Evolutionary conservation across 306 rosid genomes (phyloP), one percentile per base, ranked within the genome.

Genomic region (Psophocarpus tetragonolobus): DNA sequence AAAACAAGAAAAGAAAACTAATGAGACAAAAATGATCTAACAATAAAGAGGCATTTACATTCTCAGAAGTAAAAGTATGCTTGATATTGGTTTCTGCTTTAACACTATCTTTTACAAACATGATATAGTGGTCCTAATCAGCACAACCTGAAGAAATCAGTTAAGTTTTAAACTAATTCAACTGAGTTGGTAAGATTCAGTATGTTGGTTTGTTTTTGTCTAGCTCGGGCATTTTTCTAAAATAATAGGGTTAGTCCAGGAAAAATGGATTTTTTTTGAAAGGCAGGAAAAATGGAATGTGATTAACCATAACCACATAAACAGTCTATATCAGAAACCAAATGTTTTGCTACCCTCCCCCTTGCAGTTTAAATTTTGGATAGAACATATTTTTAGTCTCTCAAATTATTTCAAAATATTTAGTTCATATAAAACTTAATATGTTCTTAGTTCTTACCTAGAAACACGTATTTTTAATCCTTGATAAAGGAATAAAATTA

Each of bases 1-100:
- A 84, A 81, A 65, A 50, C 76, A 58, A 61, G 60, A 27, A 61
- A 76, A 51, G 20, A 41, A 35, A 33, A 33, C 26, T 57, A 74
- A 30, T 81, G 15, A 81, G 70, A 66, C 39, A 54, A 44, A 44
- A 68, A 64, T 51, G 36, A 78, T 74, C 63, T 36, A 68, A 73
- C 32, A 27, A 57, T 11, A 36, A 50, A 44, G 76, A 61, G 36
- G 73, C 27, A 57, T 68, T 77, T 54, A 45, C 72, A 54, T 61
- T 73, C 67, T 21, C 67, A 44, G 21, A 45, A 33, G 32, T 30
- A 42, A 61, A 60, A 80, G 68, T 6, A 41, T 27, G 53, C 65
- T 7, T 27, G 62, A 47, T 5, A 77, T 69, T 42, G 12, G 9
- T 65, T 76, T 42, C 71, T 53, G 63, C 26, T 13, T 7, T 36